Conservation (phyloP, 106 monocot species). For the Posidonia australis region DNA sequence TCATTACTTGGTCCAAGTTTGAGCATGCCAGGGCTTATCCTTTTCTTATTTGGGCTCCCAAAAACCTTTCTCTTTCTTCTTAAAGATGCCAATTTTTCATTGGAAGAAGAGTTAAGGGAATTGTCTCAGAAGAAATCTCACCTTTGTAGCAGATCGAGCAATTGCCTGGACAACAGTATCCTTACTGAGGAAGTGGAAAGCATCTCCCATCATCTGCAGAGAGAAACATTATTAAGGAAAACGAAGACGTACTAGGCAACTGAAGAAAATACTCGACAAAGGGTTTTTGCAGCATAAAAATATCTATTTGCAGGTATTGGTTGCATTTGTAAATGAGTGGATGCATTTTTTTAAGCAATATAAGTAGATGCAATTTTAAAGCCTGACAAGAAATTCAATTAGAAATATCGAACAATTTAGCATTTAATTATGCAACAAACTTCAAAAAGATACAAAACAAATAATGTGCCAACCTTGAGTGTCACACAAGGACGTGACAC, state of each 20-base stretch:
- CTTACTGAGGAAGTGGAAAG: slow-evolving; percentile 87
- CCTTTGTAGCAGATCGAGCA: slow-evolving; percentile 88
- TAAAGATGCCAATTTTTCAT: too few relatives aligned
- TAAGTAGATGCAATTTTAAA: neutral
- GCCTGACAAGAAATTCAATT: neutral
- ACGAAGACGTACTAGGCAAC: neutral
- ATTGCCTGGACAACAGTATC: slow-evolving; percentile 96
- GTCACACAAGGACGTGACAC: slow-evolving; percentile 92
- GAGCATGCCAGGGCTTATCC: too few relatives aligned
- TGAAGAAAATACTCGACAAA: neutral
- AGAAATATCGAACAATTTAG: neutral
- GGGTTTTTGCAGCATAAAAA: too few relatives aligned
- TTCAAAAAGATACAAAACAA: neutral
- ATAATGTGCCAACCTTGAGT: slow-evolving; percentile 46
- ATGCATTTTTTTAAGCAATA: too few relatives aligned
- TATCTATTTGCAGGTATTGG: too few relatives aligned
- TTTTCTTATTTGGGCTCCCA: too few relatives aligned
- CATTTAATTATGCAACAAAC: neutral
- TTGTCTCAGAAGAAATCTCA: slow-evolving; percentile 11
- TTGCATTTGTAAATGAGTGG: too few relatives aligned
- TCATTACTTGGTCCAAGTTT: too few relatives aligned
- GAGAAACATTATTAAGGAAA: slow-evolving; percentile 1
- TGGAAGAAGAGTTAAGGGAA: neutral
- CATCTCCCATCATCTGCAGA: slow-evolving; percentile 93
- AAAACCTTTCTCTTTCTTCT: too few relatives aligned